phyloP scores from a whole-genome alignment of 495 filamentous ascomycete genomes.

The Aspergillus heteromorphus region DNA sequence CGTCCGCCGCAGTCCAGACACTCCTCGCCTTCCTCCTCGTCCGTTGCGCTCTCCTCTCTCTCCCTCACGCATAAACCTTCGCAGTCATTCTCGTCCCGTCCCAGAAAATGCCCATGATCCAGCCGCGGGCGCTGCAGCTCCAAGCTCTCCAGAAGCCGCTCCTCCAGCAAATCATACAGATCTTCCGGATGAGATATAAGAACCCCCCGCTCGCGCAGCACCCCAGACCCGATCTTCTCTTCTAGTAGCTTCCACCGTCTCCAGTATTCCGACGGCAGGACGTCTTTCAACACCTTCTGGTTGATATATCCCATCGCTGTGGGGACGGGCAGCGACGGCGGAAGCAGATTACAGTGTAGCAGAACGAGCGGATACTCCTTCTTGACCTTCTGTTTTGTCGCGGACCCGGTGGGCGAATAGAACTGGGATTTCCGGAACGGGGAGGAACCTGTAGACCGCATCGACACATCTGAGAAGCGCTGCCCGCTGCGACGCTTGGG shows the following conservation, averaged over 20 bases:
- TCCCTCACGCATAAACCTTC: conserved; percentile 26
- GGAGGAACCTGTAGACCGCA: conserved; percentile 33
- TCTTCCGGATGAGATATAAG: conserved; percentile 85
- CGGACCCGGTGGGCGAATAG: conserved; percentile 42
- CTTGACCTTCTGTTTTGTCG: conserved; percentile 50
- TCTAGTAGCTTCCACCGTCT: conserved; percentile 70
- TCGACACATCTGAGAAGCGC: conserved; percentile 23
- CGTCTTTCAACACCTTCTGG: conserved; percentile 47
- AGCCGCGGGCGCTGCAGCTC: conserved; percentile 69
- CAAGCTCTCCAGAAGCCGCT: conserved; percentile 80
- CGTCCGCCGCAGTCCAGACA: conserved; percentile 57
- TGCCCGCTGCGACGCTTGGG: conserved; percentile 29
- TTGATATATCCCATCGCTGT: conserved; percentile 41
- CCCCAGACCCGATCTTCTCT: conserved; percentile 67
- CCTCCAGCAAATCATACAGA: conserved; percentile 87
- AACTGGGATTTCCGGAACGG: conserved; percentile 34
- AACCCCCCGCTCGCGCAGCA: conserved; percentile 73
- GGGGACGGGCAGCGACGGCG: conserved; percentile 63
- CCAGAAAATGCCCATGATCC: conserved; percentile 70
- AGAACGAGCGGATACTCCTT: conserved; percentile 75
- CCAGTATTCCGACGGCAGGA: conserved; percentile 54
- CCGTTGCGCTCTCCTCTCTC: conserved; percentile 27
- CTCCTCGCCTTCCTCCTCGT: conserved; percentile 40
- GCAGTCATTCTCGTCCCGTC: conserved; percentile 35
- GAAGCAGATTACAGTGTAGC: conserved; percentile 79